Conservation (phyloP, 257 asterid species). For the Penstemon eatonii region DNA sequence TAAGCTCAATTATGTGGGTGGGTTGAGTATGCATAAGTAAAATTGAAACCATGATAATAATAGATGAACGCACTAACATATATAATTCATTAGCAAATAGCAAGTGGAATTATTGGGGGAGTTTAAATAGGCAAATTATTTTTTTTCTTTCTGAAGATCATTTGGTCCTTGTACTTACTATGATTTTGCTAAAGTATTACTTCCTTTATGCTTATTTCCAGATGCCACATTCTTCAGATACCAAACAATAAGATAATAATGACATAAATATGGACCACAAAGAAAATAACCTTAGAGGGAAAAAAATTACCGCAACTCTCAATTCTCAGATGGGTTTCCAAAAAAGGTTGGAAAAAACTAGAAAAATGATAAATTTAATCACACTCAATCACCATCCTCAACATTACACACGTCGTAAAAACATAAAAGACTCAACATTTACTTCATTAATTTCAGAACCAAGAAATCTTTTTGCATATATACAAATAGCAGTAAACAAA, state of each 20-base stretch:
- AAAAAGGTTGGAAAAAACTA: conserved; percentile 16
- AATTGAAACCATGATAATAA: not conserved
- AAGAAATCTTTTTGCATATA: not conserved
- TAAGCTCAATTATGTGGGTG: not conserved
- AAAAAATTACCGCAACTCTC: not conserved
- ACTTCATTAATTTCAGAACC: conserved; percentile 4
- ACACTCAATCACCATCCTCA: not conserved
- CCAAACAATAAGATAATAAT: conserved; percentile 5
- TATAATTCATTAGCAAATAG: conserved; percentile 15
- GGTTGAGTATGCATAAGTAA: too few species aligned
- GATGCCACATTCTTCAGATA: conserved; percentile 18
- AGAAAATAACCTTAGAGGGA: not conserved
- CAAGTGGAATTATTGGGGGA: conserved; percentile 8
- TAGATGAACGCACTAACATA: not conserved
- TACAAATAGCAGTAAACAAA: not conserved
- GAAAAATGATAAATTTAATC: not conserved
- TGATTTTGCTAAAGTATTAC: not conserved
- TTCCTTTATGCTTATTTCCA: conserved; percentile 7
- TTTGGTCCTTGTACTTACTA: conserved; percentile 15
- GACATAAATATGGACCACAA: conserved; percentile 35
- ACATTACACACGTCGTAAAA: conserved; percentile 12
- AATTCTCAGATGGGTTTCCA: conserved; percentile 20
- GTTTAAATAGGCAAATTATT: not conserved
- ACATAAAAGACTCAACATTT: conserved; percentile 18
- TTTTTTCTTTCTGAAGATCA: not conserved